A percentile compares a stretch with the other conserved stretches of the same genome.
These are phyloP conservation scores for Suillus variegatus DNA, from an alignment of 768 basidiomycete genomes.

Conservation along the genomic window DNA sequence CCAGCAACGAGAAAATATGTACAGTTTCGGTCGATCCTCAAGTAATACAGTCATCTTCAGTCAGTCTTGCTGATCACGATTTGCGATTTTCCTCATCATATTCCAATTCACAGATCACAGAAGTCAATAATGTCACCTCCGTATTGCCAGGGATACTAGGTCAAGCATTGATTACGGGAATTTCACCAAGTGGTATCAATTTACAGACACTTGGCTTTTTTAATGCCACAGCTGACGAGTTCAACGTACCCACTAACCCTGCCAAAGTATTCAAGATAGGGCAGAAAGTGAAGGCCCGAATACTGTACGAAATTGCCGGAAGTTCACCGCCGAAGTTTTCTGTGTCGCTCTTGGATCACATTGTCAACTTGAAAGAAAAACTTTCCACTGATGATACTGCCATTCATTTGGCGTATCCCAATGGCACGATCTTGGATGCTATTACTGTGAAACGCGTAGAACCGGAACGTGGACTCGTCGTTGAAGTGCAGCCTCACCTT, in stretches of 20 bases:
- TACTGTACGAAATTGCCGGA: constrained; percentile 76
- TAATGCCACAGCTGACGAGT: constrained; percentile 83
- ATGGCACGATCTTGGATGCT: constrained; percentile 74
- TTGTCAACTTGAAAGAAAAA: constrained; percentile 56
- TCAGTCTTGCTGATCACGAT: constrained; percentile 35
- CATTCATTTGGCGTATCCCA: constrained; percentile 64
- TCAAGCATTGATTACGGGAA: constrained; percentile 77
- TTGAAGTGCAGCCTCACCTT: constrained; percentile 57
- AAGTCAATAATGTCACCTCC: constrained; percentile 72
- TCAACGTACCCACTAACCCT: constrained; percentile 60
- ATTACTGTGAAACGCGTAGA: constrained; percentile 78
- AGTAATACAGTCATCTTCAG: constrained; percentile 53
- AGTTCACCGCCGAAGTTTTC: constrained; percentile 80
- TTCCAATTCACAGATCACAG: constrained; percentile 52
- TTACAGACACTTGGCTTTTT: constrained; percentile 92
- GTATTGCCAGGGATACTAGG: constrained; percentile 87
- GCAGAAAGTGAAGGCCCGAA: constrained; percentile 79
- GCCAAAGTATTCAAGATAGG: constrained; percentile 58
- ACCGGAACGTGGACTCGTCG: constrained; percentile 78
- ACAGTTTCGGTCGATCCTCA: constrained; percentile 63
- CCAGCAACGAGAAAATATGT: constrained; percentile 54
- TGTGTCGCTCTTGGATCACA: constrained; percentile 74
- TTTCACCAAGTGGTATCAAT: constrained; percentile 74
- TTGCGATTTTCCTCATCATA: constrained; percentile 5
- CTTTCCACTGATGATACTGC: constrained; percentile 11